Conservation (phyloP, 2,329 filamentous ascomycete species). For the Fusarium piperis region DNA sequence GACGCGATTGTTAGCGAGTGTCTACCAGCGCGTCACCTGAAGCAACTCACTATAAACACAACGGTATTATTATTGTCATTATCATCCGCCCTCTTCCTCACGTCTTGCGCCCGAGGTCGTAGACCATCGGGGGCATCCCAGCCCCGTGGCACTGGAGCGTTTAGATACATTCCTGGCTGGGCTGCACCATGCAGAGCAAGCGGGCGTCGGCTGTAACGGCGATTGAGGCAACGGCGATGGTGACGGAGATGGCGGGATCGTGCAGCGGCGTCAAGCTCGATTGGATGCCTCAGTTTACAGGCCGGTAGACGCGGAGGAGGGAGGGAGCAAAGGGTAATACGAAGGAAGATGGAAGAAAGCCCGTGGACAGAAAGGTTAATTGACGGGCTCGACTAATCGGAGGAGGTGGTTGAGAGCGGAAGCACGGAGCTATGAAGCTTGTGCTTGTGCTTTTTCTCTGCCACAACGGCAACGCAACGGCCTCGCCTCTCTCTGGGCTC, state of each 20-base stretch:
- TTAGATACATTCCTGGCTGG: slow-evolving; percentile 35
- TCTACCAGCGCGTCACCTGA: neutral
- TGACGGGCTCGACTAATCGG: neutral
- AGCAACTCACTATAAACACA: slow-evolving; percentile 39
- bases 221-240: neutral
- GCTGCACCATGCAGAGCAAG: slow-evolving; percentile 28
- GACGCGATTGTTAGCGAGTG: slow-evolving; percentile 2
- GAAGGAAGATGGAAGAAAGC: slow-evolving; percentile 3
- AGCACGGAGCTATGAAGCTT: slow-evolving; percentile 10
- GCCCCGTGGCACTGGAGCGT: slow-evolving; percentile 31
- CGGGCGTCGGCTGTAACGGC: slow-evolving; percentile 3
- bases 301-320: slow-evolving; percentile 21
- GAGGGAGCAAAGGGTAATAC: slow-evolving; percentile 5
- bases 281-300: slow-evolving; percentile 6
- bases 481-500: slow-evolving; percentile 1
- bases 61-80: slow-evolving; percentile 23
- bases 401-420: neutral
- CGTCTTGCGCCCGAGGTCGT: slow-evolving; percentile 10
- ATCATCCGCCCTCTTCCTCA: neutral
- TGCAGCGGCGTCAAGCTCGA: slow-evolving; percentile 8
- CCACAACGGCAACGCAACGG: neutral
- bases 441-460: slow-evolving; percentile 5
- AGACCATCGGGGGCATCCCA: slow-evolving; percentile 27
- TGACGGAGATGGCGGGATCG: neutral
- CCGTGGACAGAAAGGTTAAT: slow-evolving; percentile 1